Evolutionary conservation across 2,329 filamentous ascomycete genomes (phyloP).

Genomic region (Fusarium odoratissimum): DNA sequence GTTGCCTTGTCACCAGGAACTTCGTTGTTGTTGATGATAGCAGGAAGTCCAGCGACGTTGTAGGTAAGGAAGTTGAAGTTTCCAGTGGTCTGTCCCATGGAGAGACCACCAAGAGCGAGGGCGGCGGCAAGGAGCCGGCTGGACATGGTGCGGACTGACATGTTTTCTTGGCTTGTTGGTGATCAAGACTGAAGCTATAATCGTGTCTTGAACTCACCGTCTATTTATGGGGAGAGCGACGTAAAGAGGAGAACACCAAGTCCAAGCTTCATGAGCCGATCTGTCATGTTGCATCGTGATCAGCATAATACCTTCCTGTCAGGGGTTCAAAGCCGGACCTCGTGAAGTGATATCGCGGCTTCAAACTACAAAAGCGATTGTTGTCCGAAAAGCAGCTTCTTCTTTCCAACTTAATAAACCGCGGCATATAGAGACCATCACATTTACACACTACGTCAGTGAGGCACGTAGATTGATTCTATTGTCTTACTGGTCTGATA

Average conservation of each 20-base stretch:
- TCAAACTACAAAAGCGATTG: background rate
- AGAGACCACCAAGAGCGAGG: constrained; percentile 4
- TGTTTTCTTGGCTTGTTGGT: background rate
- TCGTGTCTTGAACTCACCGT: background rate
- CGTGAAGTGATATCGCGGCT: background rate
- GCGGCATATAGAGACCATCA: background rate
- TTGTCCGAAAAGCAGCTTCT: constrained; percentile 9
- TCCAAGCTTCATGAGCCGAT: background rate
- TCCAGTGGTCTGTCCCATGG: constrained; percentile 37
- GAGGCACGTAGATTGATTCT: constrained; percentile 1
- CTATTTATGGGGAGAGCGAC: background rate
- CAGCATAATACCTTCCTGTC: constrained; percentile 16
- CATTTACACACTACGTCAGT: background rate
- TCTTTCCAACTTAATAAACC: background rate
- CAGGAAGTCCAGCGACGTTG: constrained; percentile 71
- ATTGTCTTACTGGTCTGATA: constrained; percentile 5
- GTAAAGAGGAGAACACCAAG: background rate
- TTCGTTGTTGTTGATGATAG: constrained; percentile 67
- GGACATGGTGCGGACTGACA: constrained; percentile 6
- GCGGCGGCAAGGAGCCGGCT: constrained; percentile 15
- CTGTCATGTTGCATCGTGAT: constrained; percentile 16
- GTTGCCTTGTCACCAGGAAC: constrained; percentile 68
- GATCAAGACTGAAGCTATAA: background rate
- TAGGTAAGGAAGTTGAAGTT: constrained; percentile 65
- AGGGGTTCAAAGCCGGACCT: constrained; percentile 2